Evolutionary conservation across 2,329 filamentous ascomycete species (phyloP).

Genomic region (Arthroderma uncinatum): DNA sequence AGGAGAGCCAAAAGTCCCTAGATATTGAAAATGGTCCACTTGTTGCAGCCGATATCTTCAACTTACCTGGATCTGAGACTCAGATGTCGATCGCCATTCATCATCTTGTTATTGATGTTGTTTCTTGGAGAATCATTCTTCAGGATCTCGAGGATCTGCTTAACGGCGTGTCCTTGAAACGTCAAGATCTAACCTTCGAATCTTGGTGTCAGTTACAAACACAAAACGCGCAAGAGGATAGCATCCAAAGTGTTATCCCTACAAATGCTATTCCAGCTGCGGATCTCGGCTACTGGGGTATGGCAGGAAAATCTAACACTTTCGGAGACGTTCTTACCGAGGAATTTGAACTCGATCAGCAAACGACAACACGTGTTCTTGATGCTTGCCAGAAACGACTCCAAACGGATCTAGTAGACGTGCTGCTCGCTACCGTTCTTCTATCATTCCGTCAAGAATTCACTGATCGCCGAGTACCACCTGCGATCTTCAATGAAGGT

Average conservation of each 20-base stretch:
- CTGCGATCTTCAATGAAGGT: slow-evolving; percentile 41
- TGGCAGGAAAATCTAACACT: slow-evolving; percentile 23
- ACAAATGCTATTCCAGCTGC: slow-evolving; percentile 23
- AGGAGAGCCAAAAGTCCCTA: slow-evolving; percentile 24
- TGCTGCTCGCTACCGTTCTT: slow-evolving; percentile 29
- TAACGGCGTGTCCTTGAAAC: slow-evolving; percentile 20
- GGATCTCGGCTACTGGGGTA: slow-evolving; percentile 30
- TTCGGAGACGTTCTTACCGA: slow-evolving; percentile 29
- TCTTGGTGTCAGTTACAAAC: slow-evolving; percentile 28
- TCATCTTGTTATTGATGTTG: slow-evolving; percentile 18
- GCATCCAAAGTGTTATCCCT: slow-evolving; percentile 14
- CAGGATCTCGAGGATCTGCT: slow-evolving; percentile 20
- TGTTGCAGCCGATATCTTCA: slow-evolving; percentile 11
- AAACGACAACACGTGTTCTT: slow-evolving; percentile 24
- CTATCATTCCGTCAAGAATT: slow-evolving; percentile 38
- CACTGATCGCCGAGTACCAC: slow-evolving; percentile 27
- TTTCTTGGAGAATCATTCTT: slow-evolving; percentile 19
- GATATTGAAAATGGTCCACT: slow-evolving; percentile 23
- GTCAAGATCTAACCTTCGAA: slow-evolving; percentile 29
- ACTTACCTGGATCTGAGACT: slow-evolving; percentile 3
- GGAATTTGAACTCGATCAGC: slow-evolving; percentile 24
- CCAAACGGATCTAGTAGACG: slow-evolving; percentile 29
- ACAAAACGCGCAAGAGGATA: slow-evolving; percentile 16
- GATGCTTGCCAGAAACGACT: slow-evolving; percentile 24
- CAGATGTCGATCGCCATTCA: slow-evolving; percentile 17